These are phyloP conservation scores for Candida methanosorbosa DNA, from an alignment of 805 yeast genomes.

Conservation along the genomic window DNA sequence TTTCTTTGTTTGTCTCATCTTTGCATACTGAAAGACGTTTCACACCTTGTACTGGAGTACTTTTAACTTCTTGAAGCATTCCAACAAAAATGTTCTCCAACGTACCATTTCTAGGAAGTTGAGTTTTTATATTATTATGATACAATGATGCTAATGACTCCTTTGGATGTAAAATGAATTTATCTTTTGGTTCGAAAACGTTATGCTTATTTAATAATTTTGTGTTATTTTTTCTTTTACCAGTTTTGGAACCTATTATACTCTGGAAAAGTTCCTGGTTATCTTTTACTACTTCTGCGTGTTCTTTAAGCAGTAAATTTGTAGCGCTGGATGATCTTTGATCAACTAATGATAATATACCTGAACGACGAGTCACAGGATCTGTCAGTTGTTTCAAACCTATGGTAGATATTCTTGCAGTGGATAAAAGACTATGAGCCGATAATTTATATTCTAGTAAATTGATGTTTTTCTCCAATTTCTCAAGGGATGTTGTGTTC, in stretches of 20 bases:
- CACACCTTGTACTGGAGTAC: constrained; percentile 25
- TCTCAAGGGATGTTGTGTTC: constrained; percentile 18
- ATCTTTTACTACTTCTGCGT: constrained; percentile 6
- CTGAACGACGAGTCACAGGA: constrained; percentile 33
- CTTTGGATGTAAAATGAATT: constrained; percentile 22
- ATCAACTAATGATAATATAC: constrained; percentile 26
- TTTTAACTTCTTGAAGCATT: constrained; percentile 19
- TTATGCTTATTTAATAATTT: constrained; percentile 2
- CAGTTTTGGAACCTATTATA: not conserved
- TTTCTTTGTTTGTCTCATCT: constrained; percentile 10
- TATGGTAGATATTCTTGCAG: constrained; percentile 25
- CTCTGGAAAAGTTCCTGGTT: constrained; percentile 2
- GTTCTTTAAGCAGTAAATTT: constrained; percentile 13
- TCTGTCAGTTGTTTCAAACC: constrained; percentile 29
- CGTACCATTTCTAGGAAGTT: constrained; percentile 6
- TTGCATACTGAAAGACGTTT: constrained; percentile 11
- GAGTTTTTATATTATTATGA: not conserved
- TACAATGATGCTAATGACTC: constrained; percentile 23
- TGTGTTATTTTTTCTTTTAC: not conserved
- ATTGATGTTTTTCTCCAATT: constrained; percentile 9
- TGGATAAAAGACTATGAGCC: constrained; percentile 18
- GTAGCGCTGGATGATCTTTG: constrained; percentile 15
- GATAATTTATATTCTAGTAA: constrained; percentile 13
- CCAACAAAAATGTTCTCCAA: constrained; percentile 18
- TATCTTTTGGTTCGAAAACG: constrained; percentile 7